A percentile compares a stretch with the other conserved stretches of the same genome.
Evolutionary conservation across 495 filamentous ascomycete species (phyloP).

Genomic region (Xylaria flabelliformis): DNA sequence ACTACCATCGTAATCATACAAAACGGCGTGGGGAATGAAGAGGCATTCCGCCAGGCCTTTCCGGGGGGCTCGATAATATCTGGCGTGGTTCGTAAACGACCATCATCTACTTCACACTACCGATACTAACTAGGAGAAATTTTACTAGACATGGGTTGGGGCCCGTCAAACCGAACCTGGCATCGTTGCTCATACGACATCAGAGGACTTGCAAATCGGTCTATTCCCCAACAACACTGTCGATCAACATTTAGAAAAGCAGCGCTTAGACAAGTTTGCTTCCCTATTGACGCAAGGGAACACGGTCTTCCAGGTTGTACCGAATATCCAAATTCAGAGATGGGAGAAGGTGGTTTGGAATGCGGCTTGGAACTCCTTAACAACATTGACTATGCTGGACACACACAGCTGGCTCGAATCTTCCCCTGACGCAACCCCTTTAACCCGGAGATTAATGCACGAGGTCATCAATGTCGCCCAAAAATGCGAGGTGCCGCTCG

Average conservation of each 20-base stretch:
- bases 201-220: constrained; percentile 48
- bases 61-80: constrained; percentile 41
- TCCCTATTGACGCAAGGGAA: constrained; percentile 46
- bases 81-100: constrained; percentile 38
- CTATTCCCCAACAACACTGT: constrained; percentile 49
- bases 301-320: constrained; percentile 49
- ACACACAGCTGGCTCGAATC: constrained; percentile 53
- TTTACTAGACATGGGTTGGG: constrained; percentile 55
- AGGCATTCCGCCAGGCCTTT: constrained; percentile 41
- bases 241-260: constrained; percentile 30
- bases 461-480: constrained; percentile 58
- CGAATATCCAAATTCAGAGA: constrained; percentile 54
- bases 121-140: background rate
- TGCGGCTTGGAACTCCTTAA: constrained; percentile 60
- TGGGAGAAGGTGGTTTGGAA: constrained; percentile 66
- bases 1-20: constrained; percentile 46
- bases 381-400: constrained; percentile 58
- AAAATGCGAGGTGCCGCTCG: constrained; percentile 49
- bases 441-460: constrained; percentile 53
- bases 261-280: constrained; percentile 48
- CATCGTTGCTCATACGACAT: constrained; percentile 51
- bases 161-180: constrained; percentile 55
- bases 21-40: constrained; percentile 50
- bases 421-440: constrained; percentile 50
- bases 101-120: background rate